Evolutionary conservation across 1,284 basidiomycete species (phyloP).

Genomic region (Tausonia pullulans): DNA sequence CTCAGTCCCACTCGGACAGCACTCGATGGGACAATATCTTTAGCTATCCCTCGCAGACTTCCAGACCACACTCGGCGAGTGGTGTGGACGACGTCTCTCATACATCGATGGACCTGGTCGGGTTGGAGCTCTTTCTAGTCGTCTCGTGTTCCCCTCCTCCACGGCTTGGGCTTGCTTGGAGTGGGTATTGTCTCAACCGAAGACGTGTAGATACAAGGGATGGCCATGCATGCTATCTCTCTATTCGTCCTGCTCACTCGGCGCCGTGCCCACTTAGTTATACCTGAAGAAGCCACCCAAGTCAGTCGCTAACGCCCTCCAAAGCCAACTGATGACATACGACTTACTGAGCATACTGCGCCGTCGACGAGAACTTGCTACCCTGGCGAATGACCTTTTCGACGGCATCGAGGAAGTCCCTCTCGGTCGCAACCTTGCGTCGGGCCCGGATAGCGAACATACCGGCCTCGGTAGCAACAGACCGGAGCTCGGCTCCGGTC

Average conservation of each 20-base stretch:
- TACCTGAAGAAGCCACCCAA: too few relatives aligned
- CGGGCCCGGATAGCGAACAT: conserved; percentile 99
- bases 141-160: too few relatives aligned
- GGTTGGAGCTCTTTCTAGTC: too few relatives aligned
- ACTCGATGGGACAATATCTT: too few relatives aligned
- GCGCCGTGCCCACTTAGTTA: too few relatives aligned
- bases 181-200: background rate
- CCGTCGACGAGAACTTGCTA: conserved; percentile 86
- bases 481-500: conserved; percentile 91
- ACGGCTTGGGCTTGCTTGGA: too few relatives aligned
- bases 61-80: too few relatives aligned
- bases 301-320: background rate
- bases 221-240: background rate
- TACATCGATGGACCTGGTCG: too few relatives aligned
- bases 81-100: too few relatives aligned
- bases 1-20: too few relatives aligned
- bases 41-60: too few relatives aligned
- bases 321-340: background rate
- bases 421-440: conserved; percentile 92
- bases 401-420: conserved; percentile 94
- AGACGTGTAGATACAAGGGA: background rate
- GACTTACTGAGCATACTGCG: conserved; percentile 36
- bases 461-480: conserved; percentile 96
- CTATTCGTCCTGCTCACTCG: background rate
- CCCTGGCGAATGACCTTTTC: conserved; percentile 98